These are phyloP conservation scores for Stephanocyclus meneghinianus DNA, from an alignment of 352 stramenopile genomes.

Conservation along the genomic window DNA sequence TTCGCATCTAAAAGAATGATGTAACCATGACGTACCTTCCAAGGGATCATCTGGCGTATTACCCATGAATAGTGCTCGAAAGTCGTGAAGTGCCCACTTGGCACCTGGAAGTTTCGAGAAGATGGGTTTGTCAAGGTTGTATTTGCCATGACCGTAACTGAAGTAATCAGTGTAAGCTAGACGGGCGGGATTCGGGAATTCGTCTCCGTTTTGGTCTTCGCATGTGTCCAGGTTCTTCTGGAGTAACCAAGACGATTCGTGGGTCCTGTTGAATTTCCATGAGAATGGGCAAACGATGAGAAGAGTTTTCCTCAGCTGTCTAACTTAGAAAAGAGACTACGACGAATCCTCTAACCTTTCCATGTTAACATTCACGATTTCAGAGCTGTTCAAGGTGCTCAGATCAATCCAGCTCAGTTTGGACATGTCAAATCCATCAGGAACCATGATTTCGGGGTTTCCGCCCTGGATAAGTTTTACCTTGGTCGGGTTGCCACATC, in stretches of 20 bases:
- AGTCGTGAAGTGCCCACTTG: slow-evolving; percentile 55
- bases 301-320: not conserved
- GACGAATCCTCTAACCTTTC: slow-evolving; percentile 5
- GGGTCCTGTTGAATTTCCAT: not conserved
- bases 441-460: slow-evolving; percentile 42
- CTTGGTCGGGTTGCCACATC: slow-evolving; percentile 1
- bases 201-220: slow-evolving; percentile 39
- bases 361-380: slow-evolving; percentile 37
- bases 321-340: not conserved
- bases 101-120: slow-evolving; percentile 42
- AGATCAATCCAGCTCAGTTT: slow-evolving; percentile 47
- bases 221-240: slow-evolving; percentile 22
- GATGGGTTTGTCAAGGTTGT: slow-evolving; percentile 55
- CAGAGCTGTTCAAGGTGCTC: slow-evolving; percentile 2
- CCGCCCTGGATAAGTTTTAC: slow-evolving; percentile 32
- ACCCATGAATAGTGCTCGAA: slow-evolving; percentile 33
- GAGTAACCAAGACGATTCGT: slow-evolving; percentile 42
- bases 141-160: slow-evolving; percentile 38
- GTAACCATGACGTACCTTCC: slow-evolving; percentile 13
- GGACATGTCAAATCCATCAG: slow-evolving; percentile 19
- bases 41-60: slow-evolving; percentile 42
- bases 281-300: not conserved
- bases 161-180: slow-evolving; percentile 31
- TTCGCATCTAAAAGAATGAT: not conserved
- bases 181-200: slow-evolving; percentile 31